phyloP scores from a whole-genome alignment of 2,329 filamentous ascomycete species.

The Xylaria sp. region DNA sequence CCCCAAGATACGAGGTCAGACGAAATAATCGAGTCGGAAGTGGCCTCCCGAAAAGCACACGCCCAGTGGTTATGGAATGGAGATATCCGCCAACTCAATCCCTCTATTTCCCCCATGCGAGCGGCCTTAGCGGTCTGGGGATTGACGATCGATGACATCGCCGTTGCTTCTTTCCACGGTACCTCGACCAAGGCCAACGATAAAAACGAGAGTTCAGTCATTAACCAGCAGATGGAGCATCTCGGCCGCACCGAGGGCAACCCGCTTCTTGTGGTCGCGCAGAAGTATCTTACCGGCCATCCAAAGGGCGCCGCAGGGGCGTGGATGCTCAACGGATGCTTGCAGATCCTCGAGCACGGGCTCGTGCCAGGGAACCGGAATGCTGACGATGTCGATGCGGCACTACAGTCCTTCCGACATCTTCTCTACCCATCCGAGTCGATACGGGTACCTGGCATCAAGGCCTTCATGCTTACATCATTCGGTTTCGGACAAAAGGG shows the following conservation, averaged over 20 bases:
- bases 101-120: constrained; percentile 91
- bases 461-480: constrained; percentile 97
- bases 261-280: constrained; percentile 94
- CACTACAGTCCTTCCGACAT: constrained; percentile 97
- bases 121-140: constrained; percentile 97
- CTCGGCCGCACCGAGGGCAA: constrained; percentile 97
- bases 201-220: constrained; percentile 98
- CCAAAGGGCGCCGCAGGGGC: constrained; percentile 99
- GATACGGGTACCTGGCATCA: constrained; percentile 96
- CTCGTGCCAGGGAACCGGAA: constrained; percentile 97
- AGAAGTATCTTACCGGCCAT: constrained; percentile 98
- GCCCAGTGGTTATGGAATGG: constrained; percentile 93
- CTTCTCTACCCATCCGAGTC: constrained; percentile 95
- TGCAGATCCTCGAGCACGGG: constrained; percentile 94
- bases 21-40: constrained; percentile 86
- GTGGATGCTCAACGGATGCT: constrained; percentile 99
- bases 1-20: constrained; percentile 62
- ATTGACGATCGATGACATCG: constrained; percentile 94
- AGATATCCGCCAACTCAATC: constrained; percentile 97
- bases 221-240: constrained; percentile 95
- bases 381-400: constrained; percentile 93
- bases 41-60: constrained; percentile 89
- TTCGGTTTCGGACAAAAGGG: constrained; percentile 99
- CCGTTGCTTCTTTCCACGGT: constrained; percentile 96
- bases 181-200: constrained; percentile 99